Base-by-base conservation (phyloP, 441 rosid genomes). In the Mallotus japonicus region DNA sequence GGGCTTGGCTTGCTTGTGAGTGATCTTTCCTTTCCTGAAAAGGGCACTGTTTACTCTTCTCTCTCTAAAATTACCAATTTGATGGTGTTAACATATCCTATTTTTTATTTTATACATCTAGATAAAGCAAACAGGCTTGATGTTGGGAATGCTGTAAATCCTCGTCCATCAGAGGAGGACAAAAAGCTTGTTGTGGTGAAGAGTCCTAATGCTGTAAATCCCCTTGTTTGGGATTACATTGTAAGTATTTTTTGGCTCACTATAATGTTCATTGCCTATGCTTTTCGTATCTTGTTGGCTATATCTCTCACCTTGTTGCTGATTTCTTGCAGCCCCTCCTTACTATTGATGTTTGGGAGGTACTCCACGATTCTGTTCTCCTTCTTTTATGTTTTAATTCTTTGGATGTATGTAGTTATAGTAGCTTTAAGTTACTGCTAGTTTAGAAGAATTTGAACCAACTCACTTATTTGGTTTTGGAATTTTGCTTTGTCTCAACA, bases 271-370 rank as follows among this genome's bases (percentile, higher is more conserved):
- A 4, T 37, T 37, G 40, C 40, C 40, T 37, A 37, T 37, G 6
- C 40, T 4, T 37, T 6, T 37, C 6, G 6, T 3, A 37, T 37
- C 0, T 0, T 46, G 65, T 42, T 78, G 53, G 63, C 24, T 62
- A 47, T 58, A 14, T 5, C 59, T 70, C 83, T 83, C 56, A 71
- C 58, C 80, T 17, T 76, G 17, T 77, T 75, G 1, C 76, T 61
- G 40, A 51, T 81, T 83, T 68, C 74, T 77, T 81, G 90, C 93
- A 92, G 99, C 96, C 97, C 46, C 92, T 95, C 72, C 97, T 90
- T 65, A 84, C 96, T 19, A 87, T 95, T 76, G 99, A 95, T 81
- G 91, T 91, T 16, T 95, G 99, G 97, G 99, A 92, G 99, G 99
- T 95, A 88, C 65, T 73, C 22, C 8, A 51, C 44, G 53, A 65